phyloP scores from a whole-genome alignment of 2,329 filamentous ascomycete species.

The Microsporum ferrugineum region DNA sequence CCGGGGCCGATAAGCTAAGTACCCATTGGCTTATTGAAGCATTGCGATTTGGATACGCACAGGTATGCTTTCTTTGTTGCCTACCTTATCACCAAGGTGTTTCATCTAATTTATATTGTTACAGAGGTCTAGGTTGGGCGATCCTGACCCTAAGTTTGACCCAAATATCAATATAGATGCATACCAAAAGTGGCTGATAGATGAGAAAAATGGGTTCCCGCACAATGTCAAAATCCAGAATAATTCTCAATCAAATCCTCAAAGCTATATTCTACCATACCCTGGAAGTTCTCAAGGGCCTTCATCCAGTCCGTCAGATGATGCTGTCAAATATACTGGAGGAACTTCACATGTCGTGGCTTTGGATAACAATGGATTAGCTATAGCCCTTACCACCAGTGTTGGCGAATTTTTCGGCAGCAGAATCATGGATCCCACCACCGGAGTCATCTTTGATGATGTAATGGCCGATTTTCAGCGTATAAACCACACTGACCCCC shows the following conservation, averaged over 20 bases:
- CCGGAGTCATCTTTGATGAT: conserved; percentile 64
- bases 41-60: conserved; percentile 76
- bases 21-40: conserved; percentile 78
- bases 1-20: conserved; percentile 51
- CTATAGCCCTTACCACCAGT: conserved; percentile 73
- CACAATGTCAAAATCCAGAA: not conserved
- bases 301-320: conserved; percentile 43
- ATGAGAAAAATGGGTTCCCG: not conserved
- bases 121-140: conserved; percentile 63
- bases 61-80: conserved; percentile 21
- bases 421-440: conserved; percentile 63
- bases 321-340: conserved; percentile 18
- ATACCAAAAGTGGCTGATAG: not conserved
- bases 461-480: conserved; percentile 70
- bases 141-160: conserved; percentile 60
- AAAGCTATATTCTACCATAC: not conserved
- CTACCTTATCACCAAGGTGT: not conserved
- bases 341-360: conserved; percentile 47
- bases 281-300: not conserved
- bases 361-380: conserved; percentile 60
- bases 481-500: conserved; percentile 40
- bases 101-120: not conserved
- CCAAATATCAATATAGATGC: conserved; percentile 13
- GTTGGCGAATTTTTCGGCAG: conserved; percentile 79
- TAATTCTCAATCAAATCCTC: not conserved